phyloP scores from a whole-genome alignment of 2,329 filamentous ascomycete species.

The Chrysosporium keratinophilum region DNA sequence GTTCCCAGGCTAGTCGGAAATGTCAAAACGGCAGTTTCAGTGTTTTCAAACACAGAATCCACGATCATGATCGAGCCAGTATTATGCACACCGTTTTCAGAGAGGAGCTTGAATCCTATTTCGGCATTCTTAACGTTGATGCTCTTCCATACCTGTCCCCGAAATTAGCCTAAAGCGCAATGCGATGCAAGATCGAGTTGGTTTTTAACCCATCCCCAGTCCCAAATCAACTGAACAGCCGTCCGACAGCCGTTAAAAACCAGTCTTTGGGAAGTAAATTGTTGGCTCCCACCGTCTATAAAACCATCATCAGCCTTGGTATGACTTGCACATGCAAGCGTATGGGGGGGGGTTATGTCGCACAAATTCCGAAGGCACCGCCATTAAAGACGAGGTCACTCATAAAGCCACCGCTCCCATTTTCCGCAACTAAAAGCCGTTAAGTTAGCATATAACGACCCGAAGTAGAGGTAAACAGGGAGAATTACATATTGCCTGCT shows the following conservation, averaged over 20 bases:
- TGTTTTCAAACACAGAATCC: slow-evolving; percentile 44
- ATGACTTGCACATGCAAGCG: not conserved
- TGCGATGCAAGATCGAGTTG: too few species aligned
- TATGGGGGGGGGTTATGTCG: slow-evolving; percentile 28
- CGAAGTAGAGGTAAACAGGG: slow-evolving; percentile 17
- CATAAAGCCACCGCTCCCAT: slow-evolving; percentile 48
- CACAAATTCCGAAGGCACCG: slow-evolving; percentile 43
- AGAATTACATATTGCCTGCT: not conserved
- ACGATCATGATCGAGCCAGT: slow-evolving; percentile 47
- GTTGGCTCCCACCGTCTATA: slow-evolving; percentile 37
- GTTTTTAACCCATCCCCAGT: slow-evolving; percentile 43
- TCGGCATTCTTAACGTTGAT: slow-evolving; percentile 43
- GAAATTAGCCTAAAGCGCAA: not conserved
- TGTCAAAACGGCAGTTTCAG: slow-evolving; percentile 35
- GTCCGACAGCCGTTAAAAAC: slow-evolving; percentile 43
- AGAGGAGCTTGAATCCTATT: slow-evolving; percentile 37
- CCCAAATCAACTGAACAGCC: slow-evolving; percentile 47
- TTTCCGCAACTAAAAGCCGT: slow-evolving; percentile 22
- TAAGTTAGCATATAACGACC: slow-evolving; percentile 2
- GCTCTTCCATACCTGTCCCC: slow-evolving; percentile 36
- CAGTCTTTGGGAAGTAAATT: slow-evolving; percentile 49
- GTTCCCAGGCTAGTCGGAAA: not conserved
- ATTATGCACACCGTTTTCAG: slow-evolving; percentile 31
- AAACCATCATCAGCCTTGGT: slow-evolving; percentile 2
- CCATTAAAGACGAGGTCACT: slow-evolving; percentile 50